phyloP scores from a whole-genome alignment of 352 stramenopile species.

The Globisporangium uncinulatum region DNA sequence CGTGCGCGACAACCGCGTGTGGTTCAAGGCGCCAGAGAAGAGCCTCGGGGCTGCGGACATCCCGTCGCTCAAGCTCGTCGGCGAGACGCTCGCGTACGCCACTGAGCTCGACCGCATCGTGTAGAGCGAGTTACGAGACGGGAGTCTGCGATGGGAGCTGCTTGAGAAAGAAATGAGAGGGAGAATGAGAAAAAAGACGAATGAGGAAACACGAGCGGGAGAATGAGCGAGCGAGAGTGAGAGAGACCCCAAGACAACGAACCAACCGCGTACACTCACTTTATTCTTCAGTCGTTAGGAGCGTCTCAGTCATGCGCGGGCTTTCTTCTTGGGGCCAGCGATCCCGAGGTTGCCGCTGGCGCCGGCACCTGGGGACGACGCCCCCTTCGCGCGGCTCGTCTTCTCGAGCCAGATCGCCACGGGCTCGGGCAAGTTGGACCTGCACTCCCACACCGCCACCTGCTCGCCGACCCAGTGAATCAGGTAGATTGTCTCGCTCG shows the following conservation, averaged over 20 bases:
- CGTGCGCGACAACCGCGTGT: constrained; percentile 77
- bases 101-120: constrained; percentile 94
- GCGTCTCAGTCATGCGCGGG: constrained; percentile 11
- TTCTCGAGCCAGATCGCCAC: constrained; percentile 70
- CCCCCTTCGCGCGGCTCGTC: constrained; percentile 24
- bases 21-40: constrained; percentile 89
- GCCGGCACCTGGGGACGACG: not conserved
- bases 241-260: constrained; percentile 6
- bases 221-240: constrained; percentile 2
- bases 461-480: constrained; percentile 61
- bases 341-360: not conserved
- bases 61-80: constrained; percentile 91
- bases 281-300: not conserved
- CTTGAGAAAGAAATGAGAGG: not conserved
- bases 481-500: constrained; percentile 59
- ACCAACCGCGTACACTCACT: constrained; percentile 1
- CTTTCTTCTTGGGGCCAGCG: constrained; percentile 36
- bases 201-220: too few species aligned
- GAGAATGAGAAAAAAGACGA: constrained; percentile 1
- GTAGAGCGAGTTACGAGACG: constrained; percentile 23
- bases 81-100: constrained; percentile 94
- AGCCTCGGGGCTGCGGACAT: constrained; percentile 87
- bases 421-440: constrained; percentile 42
- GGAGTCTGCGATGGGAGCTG: too few species aligned
- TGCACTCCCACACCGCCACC: constrained; percentile 44